Conservation (phyloP, 305 asterid species). For the Petunia hybrid region DNA sequence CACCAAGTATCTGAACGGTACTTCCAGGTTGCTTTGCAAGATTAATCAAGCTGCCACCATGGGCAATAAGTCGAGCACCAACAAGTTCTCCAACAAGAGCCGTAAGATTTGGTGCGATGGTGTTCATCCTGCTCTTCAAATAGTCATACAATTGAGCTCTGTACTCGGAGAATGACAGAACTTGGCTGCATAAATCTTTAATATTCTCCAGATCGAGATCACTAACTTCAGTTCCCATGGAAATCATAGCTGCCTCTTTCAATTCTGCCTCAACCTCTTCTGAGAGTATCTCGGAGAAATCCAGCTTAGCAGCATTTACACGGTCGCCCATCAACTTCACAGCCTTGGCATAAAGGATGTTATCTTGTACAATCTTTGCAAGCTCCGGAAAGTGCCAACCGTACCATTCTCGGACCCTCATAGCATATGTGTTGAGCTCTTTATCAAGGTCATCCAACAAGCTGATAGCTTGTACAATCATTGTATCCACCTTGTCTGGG, state of each 20-base stretch:
- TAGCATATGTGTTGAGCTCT: constrained; percentile 92
- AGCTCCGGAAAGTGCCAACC: constrained; percentile 99
- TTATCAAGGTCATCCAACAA: constrained; percentile 95
- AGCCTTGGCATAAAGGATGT: constrained; percentile 78
- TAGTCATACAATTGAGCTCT: constrained; percentile 93
- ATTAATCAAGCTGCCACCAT: constrained; percentile 47
- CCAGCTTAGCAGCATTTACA: constrained; percentile 80
- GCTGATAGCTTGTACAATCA: constrained; percentile 96
- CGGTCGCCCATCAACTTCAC: constrained; percentile 95
- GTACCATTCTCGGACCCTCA: constrained; percentile 99
- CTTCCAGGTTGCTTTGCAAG: constrained; percentile 53
- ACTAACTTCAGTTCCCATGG: constrained; percentile 99
- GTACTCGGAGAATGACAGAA: constrained; percentile 86
- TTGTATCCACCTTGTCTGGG: constrained; percentile 72
- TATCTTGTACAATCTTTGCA: constrained; percentile 88
- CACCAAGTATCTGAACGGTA: constrained; percentile 94
- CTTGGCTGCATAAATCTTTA: constrained; percentile 92
- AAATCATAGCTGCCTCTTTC: constrained; percentile 85
- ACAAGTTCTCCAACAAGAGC: constrained; percentile 99
- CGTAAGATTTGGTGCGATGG: constrained; percentile 95
- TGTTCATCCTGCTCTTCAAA: constrained; percentile 91
- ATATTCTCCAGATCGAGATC: constrained; percentile 91
- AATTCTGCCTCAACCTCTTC: constrained; percentile 87
- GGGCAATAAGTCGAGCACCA: constrained; percentile 97
- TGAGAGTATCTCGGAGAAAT: constrained; percentile 88